Conservation (phyloP, 2,329 filamentous ascomycete species). For the Clarireedia paspali region DNA sequence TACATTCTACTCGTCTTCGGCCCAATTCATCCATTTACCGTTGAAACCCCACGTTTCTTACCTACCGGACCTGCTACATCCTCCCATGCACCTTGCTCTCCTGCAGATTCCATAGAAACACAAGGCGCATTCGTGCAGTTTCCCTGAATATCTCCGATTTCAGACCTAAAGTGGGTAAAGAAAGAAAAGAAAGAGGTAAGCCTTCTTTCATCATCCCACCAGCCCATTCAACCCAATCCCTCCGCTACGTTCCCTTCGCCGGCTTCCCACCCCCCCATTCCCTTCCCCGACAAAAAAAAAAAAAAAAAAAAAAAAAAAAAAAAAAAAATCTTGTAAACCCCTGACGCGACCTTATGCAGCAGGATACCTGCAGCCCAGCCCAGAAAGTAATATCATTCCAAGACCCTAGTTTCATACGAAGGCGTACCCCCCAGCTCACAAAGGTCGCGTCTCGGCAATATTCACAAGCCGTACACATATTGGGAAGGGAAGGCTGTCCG, state of each 20-base stretch:
- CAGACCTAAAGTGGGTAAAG: slow-evolving; percentile 4
- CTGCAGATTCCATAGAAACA: slow-evolving; percentile 9
- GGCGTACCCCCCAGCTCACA: slow-evolving; percentile 14
- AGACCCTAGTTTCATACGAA: slow-evolving; percentile 14
- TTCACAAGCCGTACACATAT: slow-evolving; percentile 15
- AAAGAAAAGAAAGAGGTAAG: background rate
- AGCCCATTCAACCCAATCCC: background rate
- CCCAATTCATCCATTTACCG: background rate
- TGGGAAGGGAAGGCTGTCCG: slow-evolving; percentile 20
- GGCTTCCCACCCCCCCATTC: background rate
- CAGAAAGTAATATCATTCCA: slow-evolving; percentile 11
- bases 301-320: too few species aligned
- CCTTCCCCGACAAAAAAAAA: background rate
- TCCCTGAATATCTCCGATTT: slow-evolving; percentile 8
- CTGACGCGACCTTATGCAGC: slow-evolving; percentile 11
- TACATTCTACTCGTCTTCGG: background rate
- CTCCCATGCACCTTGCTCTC: slow-evolving; percentile 4
- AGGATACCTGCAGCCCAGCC: slow-evolving; percentile 10
- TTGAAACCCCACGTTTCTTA: slow-evolving; percentile 8
- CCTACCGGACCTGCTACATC: background rate
- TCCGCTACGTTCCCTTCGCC: background rate
- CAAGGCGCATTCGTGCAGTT: slow-evolving; percentile 9
- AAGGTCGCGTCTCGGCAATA: slow-evolving; percentile 22
- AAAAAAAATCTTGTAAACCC: slow-evolving; percentile 4
- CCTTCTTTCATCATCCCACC: slow-evolving; percentile 6